Conservation (phyloP, 1,284 basidiomycete species). For the Heterobasidion irregulare region DNA sequence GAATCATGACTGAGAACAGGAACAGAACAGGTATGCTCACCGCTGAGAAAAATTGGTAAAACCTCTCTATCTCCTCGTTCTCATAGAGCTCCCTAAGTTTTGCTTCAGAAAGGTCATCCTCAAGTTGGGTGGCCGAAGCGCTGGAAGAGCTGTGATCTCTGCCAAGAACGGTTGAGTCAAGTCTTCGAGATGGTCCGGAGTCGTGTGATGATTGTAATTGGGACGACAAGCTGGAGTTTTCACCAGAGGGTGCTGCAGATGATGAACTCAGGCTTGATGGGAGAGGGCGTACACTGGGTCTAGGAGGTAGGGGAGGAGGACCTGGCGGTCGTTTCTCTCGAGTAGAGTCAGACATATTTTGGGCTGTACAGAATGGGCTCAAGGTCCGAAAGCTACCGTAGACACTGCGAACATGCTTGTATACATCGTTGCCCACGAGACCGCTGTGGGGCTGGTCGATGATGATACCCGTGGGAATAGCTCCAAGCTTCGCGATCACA, state of each 20-base stretch:
- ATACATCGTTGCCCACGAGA: too few species aligned
- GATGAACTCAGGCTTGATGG: too few species aligned
- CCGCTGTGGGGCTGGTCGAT: too few species aligned
- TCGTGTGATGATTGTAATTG: too few species aligned
- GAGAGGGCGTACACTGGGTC: not conserved
- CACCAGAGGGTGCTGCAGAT: too few species aligned
- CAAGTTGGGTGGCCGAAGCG: not conserved
- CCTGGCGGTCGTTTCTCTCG: not conserved
- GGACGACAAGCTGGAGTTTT: too few species aligned
- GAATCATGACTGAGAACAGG: not conserved
- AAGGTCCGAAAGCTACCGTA: not conserved
- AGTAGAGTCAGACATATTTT: not conserved
- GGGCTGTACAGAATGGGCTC: not conserved
- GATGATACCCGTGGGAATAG: too few species aligned
- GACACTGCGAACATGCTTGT: not conserved
- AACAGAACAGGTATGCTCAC: slow-evolving; percentile 23
- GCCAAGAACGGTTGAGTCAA: not conserved
- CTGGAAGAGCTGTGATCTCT: not conserved
- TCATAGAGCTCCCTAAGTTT: slow-evolving; percentile 51
- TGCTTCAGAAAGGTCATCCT: slow-evolving; percentile 21
- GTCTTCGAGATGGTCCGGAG: too few species aligned
- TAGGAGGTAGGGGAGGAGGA: not conserved
- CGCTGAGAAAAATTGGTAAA: slow-evolving; percentile 45
- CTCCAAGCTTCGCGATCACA: slow-evolving; percentile 6
- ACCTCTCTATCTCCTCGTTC: slow-evolving; percentile 53